Evolutionary conservation across 345 rosid species (phyloP), one percentile per base, ranked within the genome.

Genomic region (Linum usitatissimum): DNA sequence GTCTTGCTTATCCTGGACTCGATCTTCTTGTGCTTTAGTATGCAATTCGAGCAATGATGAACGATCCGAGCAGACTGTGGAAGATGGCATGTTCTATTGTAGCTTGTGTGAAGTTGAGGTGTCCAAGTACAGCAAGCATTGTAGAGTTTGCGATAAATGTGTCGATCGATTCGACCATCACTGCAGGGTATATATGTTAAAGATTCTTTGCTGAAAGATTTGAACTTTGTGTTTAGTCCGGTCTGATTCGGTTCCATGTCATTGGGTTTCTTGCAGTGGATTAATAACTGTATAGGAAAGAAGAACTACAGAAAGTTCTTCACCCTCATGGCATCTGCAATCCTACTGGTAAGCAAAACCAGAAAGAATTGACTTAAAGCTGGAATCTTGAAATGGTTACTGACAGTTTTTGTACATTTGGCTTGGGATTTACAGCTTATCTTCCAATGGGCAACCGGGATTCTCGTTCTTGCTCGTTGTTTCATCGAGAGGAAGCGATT

Each of bases 91-190:
- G 99, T 93, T 86, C 78, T 93, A 82, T 70, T 93, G 97, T 75
- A 90, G 95, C 72, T 83, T 93, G 71, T 93, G 99, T 75, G 96
- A 90, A 80, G 96, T 87, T 48, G 97, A 93, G 99, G 99, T 93
- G 63, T 87, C 80, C 81, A 93, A 84, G 74, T 86, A 90, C 77
- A 93, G 97, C 85, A 93, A 93, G 78, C 99, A 90, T 72, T 93
- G 99, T 62, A 79, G 99, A 77, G 97, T 93, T 57, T 90, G 97
- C 55, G 97, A 93, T 81, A 93, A 93, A 79, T 90, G 97, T 59
- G 97, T 93, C 4, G 84, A 93, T 68, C 76, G 73, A 53, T 93
- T 90, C 58, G 99, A 90, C 76, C 99, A 93, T 78, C 99, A 93
- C 73, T 90, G 97, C 92, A 80, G 96, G 97, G 97, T 93, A 86